Evolutionary conservation across 257 asterid species (phyloP).

Genomic region (Lavandula angustifolia): DNA sequence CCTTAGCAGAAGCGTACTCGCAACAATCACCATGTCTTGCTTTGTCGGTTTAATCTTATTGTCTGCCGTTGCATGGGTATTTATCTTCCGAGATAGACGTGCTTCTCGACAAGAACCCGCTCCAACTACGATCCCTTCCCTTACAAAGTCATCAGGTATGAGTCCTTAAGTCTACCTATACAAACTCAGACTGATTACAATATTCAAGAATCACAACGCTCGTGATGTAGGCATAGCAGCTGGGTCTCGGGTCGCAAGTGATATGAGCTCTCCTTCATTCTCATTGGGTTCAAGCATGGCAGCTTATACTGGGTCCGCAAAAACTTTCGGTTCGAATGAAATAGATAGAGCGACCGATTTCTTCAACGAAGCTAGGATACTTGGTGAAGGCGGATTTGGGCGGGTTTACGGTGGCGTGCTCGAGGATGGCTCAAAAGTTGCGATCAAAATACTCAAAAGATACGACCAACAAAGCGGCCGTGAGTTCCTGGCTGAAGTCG

Average conservation of each 20-base stretch:
- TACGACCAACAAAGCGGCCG: slow-evolving; percentile 89
- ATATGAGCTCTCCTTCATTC: slow-evolving; percentile 64
- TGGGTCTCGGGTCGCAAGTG: slow-evolving; percentile 57
- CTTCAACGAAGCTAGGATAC: slow-evolving; percentile 67
- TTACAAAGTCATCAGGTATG: slow-evolving; percentile 80
- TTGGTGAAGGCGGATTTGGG: slow-evolving; percentile 98
- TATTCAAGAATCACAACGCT: background rate
- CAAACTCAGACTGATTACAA: no score
- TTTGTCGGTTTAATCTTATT: slow-evolving; percentile 53
- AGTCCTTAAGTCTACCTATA: background rate
- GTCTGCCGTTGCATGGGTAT: slow-evolving; percentile 63
- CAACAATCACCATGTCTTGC: slow-evolving; percentile 63
- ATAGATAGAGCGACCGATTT: slow-evolving; percentile 79
- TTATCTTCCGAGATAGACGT: slow-evolving; percentile 49
- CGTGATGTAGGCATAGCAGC: slow-evolving; percentile 50
- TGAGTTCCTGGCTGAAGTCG: slow-evolving; percentile 94
- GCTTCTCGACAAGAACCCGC: slow-evolving; percentile 44
- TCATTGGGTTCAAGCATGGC: slow-evolving; percentile 82
- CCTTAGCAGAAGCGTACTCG: slow-evolving; percentile 56
- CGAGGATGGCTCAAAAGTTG: slow-evolving; percentile 77
- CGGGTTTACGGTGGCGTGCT: slow-evolving; percentile 80
- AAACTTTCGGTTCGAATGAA: slow-evolving; percentile 62
- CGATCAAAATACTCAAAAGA: slow-evolving; percentile 86
- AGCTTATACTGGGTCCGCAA: slow-evolving; percentile 77
- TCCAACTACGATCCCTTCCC: slow-evolving; percentile 54